Evolutionary conservation across 2,329 filamentous ascomycete species (phyloP).

Genomic region (Arthrocladium fulminans): DNA sequence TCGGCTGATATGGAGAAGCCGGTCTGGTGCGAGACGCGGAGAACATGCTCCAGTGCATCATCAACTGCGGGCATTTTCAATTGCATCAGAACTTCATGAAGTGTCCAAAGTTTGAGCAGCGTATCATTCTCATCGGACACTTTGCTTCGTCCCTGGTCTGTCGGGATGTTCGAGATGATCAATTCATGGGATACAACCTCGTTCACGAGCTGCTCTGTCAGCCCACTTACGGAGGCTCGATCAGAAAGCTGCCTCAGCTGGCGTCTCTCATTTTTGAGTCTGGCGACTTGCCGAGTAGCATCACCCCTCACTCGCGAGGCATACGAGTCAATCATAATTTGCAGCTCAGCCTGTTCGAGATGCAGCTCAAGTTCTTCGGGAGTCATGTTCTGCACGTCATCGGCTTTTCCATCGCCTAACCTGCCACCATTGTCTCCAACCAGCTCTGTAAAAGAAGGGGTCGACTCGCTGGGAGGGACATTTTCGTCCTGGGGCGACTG

Average conservation of each 20-base stretch:
- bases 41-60: constrained; percentile 55
- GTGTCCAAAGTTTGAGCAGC: constrained; percentile 70
- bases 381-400: constrained; percentile 48
- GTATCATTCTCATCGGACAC: constrained; percentile 60
- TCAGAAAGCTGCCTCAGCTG: constrained; percentile 72
- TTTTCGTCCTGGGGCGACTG: not conserved
- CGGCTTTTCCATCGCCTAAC: no score
- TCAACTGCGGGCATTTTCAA: constrained; percentile 62
- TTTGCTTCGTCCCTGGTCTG: not conserved
- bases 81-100: constrained; percentile 62
- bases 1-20: constrained; percentile 48
- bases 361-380: constrained; percentile 86
- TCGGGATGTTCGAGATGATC: not conserved
- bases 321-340: constrained; percentile 77
- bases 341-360: constrained; percentile 81
- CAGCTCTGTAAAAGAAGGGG: not conserved
- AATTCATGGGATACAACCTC: constrained; percentile 54
- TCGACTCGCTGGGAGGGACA: no score
- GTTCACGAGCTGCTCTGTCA: constrained; percentile 69
- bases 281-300: constrained; percentile 63
- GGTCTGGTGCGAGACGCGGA: constrained; percentile 59
- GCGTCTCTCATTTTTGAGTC: constrained; percentile 76
- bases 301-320: constrained; percentile 71
- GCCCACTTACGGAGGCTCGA: constrained; percentile 64
- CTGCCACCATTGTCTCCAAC: not conserved